Conservation (phyloP, 352 stramenopile genomes). For the Pseudoperonospora humuli region DNA sequence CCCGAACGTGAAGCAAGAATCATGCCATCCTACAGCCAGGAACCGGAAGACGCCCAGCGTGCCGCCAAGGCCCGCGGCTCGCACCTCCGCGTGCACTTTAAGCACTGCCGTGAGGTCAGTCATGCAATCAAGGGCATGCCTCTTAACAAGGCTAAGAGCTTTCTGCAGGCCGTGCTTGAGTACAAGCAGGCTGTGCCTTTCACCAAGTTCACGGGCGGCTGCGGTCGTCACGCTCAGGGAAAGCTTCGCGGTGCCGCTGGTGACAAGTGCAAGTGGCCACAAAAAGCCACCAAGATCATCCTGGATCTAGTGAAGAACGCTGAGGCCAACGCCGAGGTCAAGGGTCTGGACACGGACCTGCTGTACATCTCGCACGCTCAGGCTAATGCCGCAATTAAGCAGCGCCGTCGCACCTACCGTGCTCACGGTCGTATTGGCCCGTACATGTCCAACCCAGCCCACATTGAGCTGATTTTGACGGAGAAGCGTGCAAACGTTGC, state of each 20-base stretch:
- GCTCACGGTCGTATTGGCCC: slow-evolving; percentile 96
- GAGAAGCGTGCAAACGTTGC: slow-evolving; percentile 93
- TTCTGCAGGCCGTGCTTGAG: slow-evolving; percentile 94
- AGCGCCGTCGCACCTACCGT: slow-evolving; percentile 98
- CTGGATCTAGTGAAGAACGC: slow-evolving; percentile 98
- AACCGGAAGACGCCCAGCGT: slow-evolving; percentile 84
- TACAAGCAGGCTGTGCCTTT: slow-evolving; percentile 98
- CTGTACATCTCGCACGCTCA: slow-evolving; percentile 97
- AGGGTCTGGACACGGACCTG: slow-evolving; percentile 94
- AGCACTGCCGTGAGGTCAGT: slow-evolving; percentile 98
- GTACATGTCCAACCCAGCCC: slow-evolving; percentile 98
- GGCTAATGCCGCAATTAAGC: slow-evolving; percentile 96
- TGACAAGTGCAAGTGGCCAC: slow-evolving; percentile 97
- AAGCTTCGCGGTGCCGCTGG: slow-evolving; percentile 92
- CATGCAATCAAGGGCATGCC: slow-evolving; percentile 98
- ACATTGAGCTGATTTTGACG: slow-evolving; percentile 99
- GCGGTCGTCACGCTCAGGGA: slow-evolving; percentile 95
- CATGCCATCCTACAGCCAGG: slow-evolving; percentile 86
- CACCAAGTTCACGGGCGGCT: slow-evolving; percentile 98
- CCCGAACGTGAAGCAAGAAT: slow-evolving; percentile 71
- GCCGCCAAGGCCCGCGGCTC: slow-evolving; percentile 93
- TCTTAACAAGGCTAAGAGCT: slow-evolving; percentile 92
- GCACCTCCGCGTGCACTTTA: slow-evolving; percentile 98
- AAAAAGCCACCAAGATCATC: slow-evolving; percentile 98
- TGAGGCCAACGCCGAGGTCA: slow-evolving; percentile 97